Evolutionary conservation across 352 stramenopile genomes (phyloP).

Genomic region (Phytophthora pini): DNA sequence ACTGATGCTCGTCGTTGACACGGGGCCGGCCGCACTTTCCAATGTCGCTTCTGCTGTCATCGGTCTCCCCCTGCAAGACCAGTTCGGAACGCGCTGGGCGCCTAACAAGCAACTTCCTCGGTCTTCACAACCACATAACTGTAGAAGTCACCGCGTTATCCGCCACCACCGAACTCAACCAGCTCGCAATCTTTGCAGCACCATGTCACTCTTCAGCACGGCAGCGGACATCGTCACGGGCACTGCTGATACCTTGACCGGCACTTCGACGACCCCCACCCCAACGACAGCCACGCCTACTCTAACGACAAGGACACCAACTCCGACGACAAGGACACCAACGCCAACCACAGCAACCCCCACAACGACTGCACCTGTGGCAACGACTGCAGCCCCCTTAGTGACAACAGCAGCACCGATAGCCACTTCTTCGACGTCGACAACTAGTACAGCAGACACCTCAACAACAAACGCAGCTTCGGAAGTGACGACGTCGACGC

Average conservation of each 20-base stretch:
- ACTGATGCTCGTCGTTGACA: slow-evolving; percentile 29
- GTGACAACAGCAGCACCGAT: slow-evolving; percentile 14
- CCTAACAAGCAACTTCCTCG: slow-evolving; percentile 11
- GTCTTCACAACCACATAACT: not conserved
- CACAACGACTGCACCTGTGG: slow-evolving; percentile 5
- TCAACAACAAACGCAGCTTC: slow-evolving; percentile 12
- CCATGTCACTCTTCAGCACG: slow-evolving; percentile 32
- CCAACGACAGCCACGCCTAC: slow-evolving; percentile 17
- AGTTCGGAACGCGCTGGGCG: slow-evolving; percentile 27
- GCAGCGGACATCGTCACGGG: slow-evolving; percentile 19
- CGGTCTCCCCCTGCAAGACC: slow-evolving; percentile 10
- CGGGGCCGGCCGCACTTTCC: slow-evolving; percentile 19
- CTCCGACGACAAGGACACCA: slow-evolving; percentile 18
- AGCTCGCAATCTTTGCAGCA: slow-evolving; percentile 8
- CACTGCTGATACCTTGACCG: slow-evolving; percentile 26
- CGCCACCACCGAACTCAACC: slow-evolving; percentile 16
- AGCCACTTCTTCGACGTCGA: slow-evolving; percentile 10
- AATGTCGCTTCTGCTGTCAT: slow-evolving; percentile 26
- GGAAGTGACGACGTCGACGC: slow-evolving; percentile 9
- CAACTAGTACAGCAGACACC: slow-evolving; percentile 7
- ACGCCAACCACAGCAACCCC: slow-evolving; percentile 16
- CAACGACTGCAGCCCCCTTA: not conserved
- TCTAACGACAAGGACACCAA: slow-evolving; percentile 15
- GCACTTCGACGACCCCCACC: slow-evolving; percentile 13
- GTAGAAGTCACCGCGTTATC: not conserved